phyloP scores from a whole-genome alignment of 306 rosid genomes.

The Vigna reflexopilosa region DNA sequence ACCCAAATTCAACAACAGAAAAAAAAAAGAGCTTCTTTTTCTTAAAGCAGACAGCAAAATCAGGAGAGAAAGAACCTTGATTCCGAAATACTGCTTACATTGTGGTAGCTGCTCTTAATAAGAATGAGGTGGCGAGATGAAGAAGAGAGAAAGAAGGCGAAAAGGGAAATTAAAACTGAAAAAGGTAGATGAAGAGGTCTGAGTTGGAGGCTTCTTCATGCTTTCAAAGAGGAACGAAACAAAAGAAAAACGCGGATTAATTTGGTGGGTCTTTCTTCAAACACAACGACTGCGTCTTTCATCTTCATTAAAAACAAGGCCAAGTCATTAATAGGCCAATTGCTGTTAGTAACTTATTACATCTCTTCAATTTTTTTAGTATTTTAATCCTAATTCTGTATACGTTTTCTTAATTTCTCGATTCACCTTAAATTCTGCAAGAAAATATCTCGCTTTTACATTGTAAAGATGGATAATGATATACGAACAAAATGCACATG shows the following conservation, averaged over 20 bases:
- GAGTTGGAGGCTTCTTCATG: slow-evolving; percentile 38
- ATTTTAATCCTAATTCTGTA: neutral
- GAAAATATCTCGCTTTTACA: neutral
- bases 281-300: neutral
- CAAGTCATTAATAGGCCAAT: neutral
- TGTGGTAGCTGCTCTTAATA: neutral
- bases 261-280: slow-evolving; percentile 1
- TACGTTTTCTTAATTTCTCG: neutral
- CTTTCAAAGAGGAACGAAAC: slow-evolving; percentile 1
- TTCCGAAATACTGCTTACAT: neutral
- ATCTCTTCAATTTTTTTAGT: neutral
- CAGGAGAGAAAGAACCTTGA: neutral
- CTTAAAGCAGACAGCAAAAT: neutral
- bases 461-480: neutral
- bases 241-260: slow-evolving; percentile 16
- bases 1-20: slow-evolving; percentile 1
- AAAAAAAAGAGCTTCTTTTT: neutral
- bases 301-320: neutral
- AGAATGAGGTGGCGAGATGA: neutral
- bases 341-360: neutral
- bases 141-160: slow-evolving; percentile 14
- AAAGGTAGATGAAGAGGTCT: slow-evolving; percentile 2
- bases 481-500: too few relatives aligned
- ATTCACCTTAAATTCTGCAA: neutral
- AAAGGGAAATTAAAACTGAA: neutral